A percentile compares a stretch with the other conserved stretches of the same genome.
Conservation (phyloP, 805 yeast genomes). For the Candida easanensis region DNA sequence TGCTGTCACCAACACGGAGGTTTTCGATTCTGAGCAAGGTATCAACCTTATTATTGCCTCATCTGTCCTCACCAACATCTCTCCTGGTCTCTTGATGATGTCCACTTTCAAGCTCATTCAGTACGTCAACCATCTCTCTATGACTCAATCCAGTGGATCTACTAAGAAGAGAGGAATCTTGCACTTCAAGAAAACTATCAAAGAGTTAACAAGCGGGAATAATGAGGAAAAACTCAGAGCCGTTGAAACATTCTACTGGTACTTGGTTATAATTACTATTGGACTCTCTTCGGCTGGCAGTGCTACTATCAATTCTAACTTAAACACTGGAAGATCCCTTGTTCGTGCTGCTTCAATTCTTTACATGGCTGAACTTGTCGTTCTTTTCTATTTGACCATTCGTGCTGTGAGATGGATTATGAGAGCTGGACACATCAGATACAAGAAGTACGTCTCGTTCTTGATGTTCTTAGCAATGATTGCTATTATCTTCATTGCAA, state of each 20-base stretch:
- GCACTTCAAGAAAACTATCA: neutral
- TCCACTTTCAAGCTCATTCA: slow-evolving; percentile 4
- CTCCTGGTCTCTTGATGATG: slow-evolving; percentile 6
- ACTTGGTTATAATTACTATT: slow-evolving; percentile 2
- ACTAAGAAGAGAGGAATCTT: neutral
- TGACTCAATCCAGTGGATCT: neutral
- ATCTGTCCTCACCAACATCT: neutral
- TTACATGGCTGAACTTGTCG: neutral
- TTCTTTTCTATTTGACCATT: neutral
- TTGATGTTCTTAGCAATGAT: neutral
- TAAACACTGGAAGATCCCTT: neutral
- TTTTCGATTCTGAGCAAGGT: neutral
- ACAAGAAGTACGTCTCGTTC: slow-evolving; percentile 1
- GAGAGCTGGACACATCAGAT: neutral
- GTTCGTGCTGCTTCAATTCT: slow-evolving; percentile 4
- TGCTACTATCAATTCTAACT: neutral
- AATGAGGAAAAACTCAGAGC: neutral
- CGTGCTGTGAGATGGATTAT: neutral
- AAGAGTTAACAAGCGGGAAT: neutral
- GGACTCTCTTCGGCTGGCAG: slow-evolving; percentile 3
- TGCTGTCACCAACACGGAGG: neutral
- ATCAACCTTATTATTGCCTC: slow-evolving; percentile 5
- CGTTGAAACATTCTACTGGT: neutral
- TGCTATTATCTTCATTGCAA: neutral
- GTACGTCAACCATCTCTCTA: neutral